Evolutionary conservation across 2,329 filamentous ascomycete species (phyloP).

Genomic region (Talaromyces verruculosus): DNA sequence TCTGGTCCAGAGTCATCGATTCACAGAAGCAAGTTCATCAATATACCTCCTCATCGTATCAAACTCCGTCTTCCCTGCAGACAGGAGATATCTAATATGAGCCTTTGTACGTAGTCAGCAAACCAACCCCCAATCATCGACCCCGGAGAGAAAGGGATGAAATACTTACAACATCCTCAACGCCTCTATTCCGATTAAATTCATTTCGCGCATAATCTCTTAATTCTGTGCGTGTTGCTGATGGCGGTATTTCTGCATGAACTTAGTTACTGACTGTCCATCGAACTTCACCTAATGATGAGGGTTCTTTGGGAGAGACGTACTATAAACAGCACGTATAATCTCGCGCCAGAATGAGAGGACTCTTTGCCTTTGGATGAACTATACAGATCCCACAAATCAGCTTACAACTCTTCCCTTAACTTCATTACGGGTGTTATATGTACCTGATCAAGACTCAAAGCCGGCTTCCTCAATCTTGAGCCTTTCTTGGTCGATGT

Average conservation of each 20-base stretch:
- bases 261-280: background rate
- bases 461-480: slow-evolving; percentile 16
- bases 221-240: slow-evolving; percentile 43
- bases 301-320: background rate
- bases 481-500: background rate
- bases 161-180: slow-evolving; percentile 43
- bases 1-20: slow-evolving; percentile 20
- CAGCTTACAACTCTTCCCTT: background rate
- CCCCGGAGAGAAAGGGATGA: background rate
- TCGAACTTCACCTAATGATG: background rate
- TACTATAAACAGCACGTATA: slow-evolving; percentile 22
- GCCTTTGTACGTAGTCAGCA: slow-evolving; percentile 19
- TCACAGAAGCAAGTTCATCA: slow-evolving; percentile 41
- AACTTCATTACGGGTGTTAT: background rate
- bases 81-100: slow-evolving; percentile 49
- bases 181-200: slow-evolving; percentile 45
- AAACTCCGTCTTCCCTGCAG: slow-evolving; percentile 49
- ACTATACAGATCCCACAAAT: background rate
- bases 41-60: slow-evolving; percentile 50
- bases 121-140: too few species aligned
- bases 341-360: slow-evolving; percentile 22
- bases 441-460: slow-evolving; percentile 22
- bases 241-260: slow-evolving; percentile 40
- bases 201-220: slow-evolving; percentile 45
- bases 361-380: slow-evolving; percentile 22